A percentile compares a stretch with the other conserved stretches of the same genome.
phyloP scores from a whole-genome alignment of 108 stramenopile species.

The Nitzschia putrida region DNA sequence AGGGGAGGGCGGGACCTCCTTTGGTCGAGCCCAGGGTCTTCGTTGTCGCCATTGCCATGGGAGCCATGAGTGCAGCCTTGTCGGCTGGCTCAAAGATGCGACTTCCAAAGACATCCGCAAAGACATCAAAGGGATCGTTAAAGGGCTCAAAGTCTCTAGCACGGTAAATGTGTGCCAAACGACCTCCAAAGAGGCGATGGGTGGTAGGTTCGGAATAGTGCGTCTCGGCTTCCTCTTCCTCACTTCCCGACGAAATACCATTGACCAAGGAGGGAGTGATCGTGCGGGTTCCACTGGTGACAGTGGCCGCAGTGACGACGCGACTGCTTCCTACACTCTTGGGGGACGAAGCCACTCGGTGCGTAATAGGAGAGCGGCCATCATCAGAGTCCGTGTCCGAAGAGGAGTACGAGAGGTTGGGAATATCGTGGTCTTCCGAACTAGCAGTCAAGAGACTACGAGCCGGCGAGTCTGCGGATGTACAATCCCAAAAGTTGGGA shows the following conservation, averaged over 20 bases:
- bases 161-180: slow-evolving; percentile 38
- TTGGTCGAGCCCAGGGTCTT: not conserved
- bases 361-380: not conserved
- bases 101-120: slow-evolving; percentile 53
- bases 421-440: no score
- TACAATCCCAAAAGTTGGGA: no score
- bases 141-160: slow-evolving; percentile 52
- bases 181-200: slow-evolving; percentile 52
- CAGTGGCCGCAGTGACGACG: slow-evolving; percentile 9
- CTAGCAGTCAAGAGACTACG: no score
- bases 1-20: not conserved
- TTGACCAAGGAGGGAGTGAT: not conserved
- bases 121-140: slow-evolving; percentile 50
- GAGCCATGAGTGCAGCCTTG: not conserved
- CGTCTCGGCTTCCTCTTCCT: slow-evolving; percentile 25
- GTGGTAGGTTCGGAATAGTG: slow-evolving; percentile 43
- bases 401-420: not conserved
- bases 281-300: not conserved
- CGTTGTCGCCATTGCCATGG: not conserved
- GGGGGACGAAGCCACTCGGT: not conserved
- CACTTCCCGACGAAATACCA: not conserved
- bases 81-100: slow-evolving; percentile 18
- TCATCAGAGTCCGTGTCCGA: not conserved
- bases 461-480: no score
- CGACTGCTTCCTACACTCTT: not conserved